Evolutionary conservation across 2,329 filamentous ascomycete genomes (phyloP), one percentile per base, ranked within the genome.

Genomic region (Mycosphaerelloides madeirae): DNA sequence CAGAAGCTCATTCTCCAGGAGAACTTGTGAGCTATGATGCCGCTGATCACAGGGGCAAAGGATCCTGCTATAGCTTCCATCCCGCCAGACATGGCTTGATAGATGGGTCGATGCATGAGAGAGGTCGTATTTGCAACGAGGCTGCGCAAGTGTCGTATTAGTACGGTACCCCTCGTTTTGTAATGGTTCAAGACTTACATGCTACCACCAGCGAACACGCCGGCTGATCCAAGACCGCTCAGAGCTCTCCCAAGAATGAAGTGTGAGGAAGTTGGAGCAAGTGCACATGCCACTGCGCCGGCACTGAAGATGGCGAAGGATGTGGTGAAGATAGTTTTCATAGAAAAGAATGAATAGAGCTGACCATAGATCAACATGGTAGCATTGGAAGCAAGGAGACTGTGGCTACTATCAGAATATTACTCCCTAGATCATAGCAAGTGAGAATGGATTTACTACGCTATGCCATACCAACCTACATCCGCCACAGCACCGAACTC

Each of bases 191-290:
- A n/a, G n/a, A n/a, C 41, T 38, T 41, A 41, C 43, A 52, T 53
- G 13, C 64, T 56, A 6, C 61, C 63, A 9, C 71, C 70, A 2
- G 64, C 64, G 36, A 73, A 58, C 18, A 79, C 62, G 1, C 76
- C 76, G 8, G 74, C 75, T 15, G 71, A 73, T 2, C 74, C 75
- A 6, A 73, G 60, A 6, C 77, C 77, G 48, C 77, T 73, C 7
- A 79, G 50, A 0, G 71, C 68, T 11, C 76, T 65, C 2, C 76
- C 77, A 2, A 67, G 65, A 31, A 80, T 73, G 37, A 80, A 62
- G 65, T 73, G 74, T 1, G 62, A 48, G 54, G 76, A 76, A 43
- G 64, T 66, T 4, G 62, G 55, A 3, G 74, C 70, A 3, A 67
- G 59, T 1, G 72, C 76, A 50, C 75, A 77, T 0, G 79, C 47